A percentile compares a stretch with the other conserved stretches of the same genome.
Conservation (phyloP, 768 basidiomycete species). For the Mycena leptocephala region DNA sequence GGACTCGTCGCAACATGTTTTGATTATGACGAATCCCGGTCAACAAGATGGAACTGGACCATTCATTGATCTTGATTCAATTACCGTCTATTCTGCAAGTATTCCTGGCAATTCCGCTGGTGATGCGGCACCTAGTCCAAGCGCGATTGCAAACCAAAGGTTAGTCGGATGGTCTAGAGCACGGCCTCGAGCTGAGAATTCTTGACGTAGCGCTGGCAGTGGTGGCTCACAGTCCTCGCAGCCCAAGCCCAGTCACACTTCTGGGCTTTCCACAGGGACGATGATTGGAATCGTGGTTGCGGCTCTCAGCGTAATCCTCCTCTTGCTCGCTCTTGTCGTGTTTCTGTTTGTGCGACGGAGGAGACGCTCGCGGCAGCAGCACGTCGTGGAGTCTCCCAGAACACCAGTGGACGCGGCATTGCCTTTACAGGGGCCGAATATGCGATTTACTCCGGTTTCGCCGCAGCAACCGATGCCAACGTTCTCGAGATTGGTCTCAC, state of each 20-base stretch:
- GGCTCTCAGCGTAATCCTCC: background rate
- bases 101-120: background rate
- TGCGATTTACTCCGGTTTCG: conserved; percentile 34
- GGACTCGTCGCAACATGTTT: conserved; percentile 54
- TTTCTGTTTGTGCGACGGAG: conserved; percentile 46
- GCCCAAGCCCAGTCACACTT: background rate
- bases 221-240: no score
- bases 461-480: conserved; percentile 34
- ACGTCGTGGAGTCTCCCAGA: background rate
- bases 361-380: conserved; percentile 40
- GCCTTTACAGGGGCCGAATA: conserved; percentile 37
- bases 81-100: conserved; percentile 54
- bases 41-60: conserved; percentile 49
- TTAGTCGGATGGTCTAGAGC: background rate
- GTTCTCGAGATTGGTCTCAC: conserved; percentile 19
- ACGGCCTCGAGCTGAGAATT: conserved; percentile 1
- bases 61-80: conserved; percentile 63
- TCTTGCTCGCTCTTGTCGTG: conserved; percentile 39
- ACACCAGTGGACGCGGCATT: conserved; percentile 42
- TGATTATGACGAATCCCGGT: conserved; percentile 54
- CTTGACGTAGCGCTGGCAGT: background rate
- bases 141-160: conserved; percentile 24
- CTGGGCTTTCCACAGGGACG: conserved; percentile 21
- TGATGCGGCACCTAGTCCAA: background rate
- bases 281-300: conserved; percentile 24